Evolutionary conservation across 106 monocot genomes (phyloP).

Genomic region (Dioscorea alata): DNA sequence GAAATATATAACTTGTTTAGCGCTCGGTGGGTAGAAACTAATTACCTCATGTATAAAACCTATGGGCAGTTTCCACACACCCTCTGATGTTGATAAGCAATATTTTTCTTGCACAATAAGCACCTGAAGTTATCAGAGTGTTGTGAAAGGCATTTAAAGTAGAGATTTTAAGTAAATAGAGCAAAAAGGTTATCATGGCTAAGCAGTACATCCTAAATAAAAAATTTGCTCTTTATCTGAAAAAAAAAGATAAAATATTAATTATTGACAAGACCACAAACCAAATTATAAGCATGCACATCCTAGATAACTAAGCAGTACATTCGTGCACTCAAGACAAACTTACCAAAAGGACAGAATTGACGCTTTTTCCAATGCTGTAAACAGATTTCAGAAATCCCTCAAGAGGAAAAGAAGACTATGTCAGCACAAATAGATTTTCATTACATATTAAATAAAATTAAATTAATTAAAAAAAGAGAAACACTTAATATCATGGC

Average conservation of each 20-base stretch:
- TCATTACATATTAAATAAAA: conserved; percentile 5
- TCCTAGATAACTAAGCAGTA: not conserved
- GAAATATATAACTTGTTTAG: not conserved
- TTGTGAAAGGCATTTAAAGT: no score
- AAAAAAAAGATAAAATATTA: not conserved
- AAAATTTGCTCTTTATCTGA: no score
- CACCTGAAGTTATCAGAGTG: conserved; percentile 29
- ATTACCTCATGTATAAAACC: conserved; percentile 80
- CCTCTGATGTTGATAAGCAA: conserved; percentile 19
- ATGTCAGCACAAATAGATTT: no score
- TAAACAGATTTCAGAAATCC: conserved; percentile 19
- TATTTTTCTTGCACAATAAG: conserved; percentile 90
- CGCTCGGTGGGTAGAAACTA: not conserved
- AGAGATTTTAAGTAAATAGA: no score
- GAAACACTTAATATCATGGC: not conserved
- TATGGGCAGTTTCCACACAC: conserved; percentile 82
- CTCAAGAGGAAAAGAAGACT: conserved; percentile 26
- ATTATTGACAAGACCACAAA: not conserved
- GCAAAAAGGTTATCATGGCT: no score
- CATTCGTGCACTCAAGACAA: not conserved
- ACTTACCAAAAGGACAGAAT: conserved; percentile 56
- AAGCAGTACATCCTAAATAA: no score
- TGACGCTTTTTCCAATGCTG: conserved; percentile 72
- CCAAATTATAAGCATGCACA: not conserved
- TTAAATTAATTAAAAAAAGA: not conserved